These are phyloP conservation scores for Eremomyces bilateralis DNA, from an alignment of 495 filamentous ascomycete genomes.

Conservation along the genomic window DNA sequence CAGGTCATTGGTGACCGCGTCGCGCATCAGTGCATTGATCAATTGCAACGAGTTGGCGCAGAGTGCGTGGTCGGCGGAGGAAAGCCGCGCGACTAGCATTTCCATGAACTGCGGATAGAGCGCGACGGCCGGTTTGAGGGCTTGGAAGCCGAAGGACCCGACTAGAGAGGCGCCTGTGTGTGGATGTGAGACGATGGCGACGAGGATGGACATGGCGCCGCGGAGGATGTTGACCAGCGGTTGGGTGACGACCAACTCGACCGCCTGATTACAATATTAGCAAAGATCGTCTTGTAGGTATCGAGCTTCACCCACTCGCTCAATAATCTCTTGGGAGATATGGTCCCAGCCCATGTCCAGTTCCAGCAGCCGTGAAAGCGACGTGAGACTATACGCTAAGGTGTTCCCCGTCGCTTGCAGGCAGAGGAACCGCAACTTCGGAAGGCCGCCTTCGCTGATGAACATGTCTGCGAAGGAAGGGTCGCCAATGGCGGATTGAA, in stretches of 20 bases:
- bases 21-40: conserved; percentile 85
- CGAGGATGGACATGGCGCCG: conserved; percentile 89
- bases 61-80: conserved; percentile 84
- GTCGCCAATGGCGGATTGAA: conserved; percentile 83
- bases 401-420: conserved; percentile 81
- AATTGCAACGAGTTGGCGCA: conserved; percentile 90
- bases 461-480: conserved; percentile 94
- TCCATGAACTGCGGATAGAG: conserved; percentile 85
- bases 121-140: conserved; percentile 77
- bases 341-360: conserved; percentile 95
- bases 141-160: conserved; percentile 58
- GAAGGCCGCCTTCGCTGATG: conserved; percentile 68
- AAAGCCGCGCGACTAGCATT: conserved; percentile 71
- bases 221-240: conserved; percentile 93
- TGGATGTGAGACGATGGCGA: conserved; percentile 75
- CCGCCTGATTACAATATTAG: conserved; percentile 32
- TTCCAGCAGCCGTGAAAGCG: conserved; percentile 65
- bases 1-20: conserved; percentile 66
- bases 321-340: conserved; percentile 43
- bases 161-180: conserved; percentile 25
- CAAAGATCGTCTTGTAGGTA: not conserved
- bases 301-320: conserved; percentile 29
- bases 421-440: conserved; percentile 57
- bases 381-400: conserved; percentile 80
- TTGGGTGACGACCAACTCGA: conserved; percentile 85